Evolutionary conservation across 371 early-diverging fungal species (phyloP).

Genomic region (Saksenaea oblongispora): DNA sequence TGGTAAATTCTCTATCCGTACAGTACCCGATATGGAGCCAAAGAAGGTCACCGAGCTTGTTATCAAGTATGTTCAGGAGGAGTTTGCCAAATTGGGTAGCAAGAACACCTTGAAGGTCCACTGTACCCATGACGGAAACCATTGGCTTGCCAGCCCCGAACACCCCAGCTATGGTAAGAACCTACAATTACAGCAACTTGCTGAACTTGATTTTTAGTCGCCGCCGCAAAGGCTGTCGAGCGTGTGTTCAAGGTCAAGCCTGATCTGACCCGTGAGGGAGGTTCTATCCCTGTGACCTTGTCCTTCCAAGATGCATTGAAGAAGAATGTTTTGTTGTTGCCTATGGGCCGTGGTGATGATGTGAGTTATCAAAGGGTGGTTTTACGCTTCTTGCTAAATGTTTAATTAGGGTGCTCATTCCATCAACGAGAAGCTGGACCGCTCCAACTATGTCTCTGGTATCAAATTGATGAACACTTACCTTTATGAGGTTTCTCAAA

Average conservation of each 20-base stretch:
- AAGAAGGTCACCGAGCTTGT: conserved; percentile 78
- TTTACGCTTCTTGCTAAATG: neutral
- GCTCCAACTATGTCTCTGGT: conserved; percentile 89
- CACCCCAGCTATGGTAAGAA: conserved; percentile 86
- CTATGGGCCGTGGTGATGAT: conserved; percentile 91
- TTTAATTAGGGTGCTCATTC: conserved; percentile 87
- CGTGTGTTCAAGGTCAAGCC: conserved; percentile 88
- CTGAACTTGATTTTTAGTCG: conserved; percentile 49
- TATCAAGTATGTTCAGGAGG: conserved; percentile 67
- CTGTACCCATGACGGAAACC: conserved; percentile 85
- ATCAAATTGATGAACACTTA: conserved; percentile 93
- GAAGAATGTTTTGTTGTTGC: conserved; percentile 88
- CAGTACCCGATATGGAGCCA: conserved; percentile 90
- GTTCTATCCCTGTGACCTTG: conserved; percentile 97
- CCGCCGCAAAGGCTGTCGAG: conserved; percentile 88
- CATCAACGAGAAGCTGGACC: conserved; percentile 95
- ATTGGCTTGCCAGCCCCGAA: conserved; percentile 91
- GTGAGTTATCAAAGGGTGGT: conserved; percentile 29
- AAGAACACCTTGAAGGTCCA: conserved; percentile 80
- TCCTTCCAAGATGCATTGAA: conserved; percentile 94
- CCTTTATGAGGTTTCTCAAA: conserved; percentile 79
- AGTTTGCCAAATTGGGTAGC: conserved; percentile 86
- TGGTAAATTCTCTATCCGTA: conserved; percentile 97
- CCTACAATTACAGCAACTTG: neutral
- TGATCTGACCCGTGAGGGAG: conserved; percentile 96